These are phyloP conservation scores for Scorias spongiosa DNA, from an alignment of 2,329 filamentous ascomycete genomes.

Conservation along the genomic window DNA sequence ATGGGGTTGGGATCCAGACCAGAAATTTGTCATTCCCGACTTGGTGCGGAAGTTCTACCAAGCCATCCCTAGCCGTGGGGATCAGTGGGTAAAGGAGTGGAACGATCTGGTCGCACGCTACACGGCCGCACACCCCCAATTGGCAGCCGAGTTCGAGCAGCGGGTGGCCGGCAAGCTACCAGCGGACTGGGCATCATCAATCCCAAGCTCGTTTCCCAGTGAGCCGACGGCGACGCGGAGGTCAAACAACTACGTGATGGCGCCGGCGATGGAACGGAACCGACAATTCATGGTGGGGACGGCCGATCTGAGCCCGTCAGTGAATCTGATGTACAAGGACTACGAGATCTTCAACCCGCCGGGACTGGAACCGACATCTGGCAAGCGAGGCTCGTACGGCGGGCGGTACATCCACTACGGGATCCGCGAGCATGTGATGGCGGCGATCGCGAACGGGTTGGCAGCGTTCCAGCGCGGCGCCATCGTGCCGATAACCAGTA, in stretches of 20 bases:
- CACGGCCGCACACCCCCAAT: constrained; percentile 31
- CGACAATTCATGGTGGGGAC: constrained; percentile 23
- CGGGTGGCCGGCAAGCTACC: constrained; percentile 34
- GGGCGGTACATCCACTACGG: constrained; percentile 41
- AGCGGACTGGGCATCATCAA: constrained; percentile 33
- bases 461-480: constrained; percentile 22
- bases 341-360: constrained; percentile 36
- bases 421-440: constrained; percentile 49
- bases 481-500: constrained; percentile 22
- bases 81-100: constrained; percentile 35
- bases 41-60: constrained; percentile 38
- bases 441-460: constrained; percentile 30
- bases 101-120: constrained; percentile 30
- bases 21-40: constrained; percentile 24
- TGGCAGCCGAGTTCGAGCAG: constrained; percentile 33
- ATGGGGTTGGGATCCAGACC: constrained; percentile 33
- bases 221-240: constrained; percentile 35
- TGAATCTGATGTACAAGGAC: constrained; percentile 26
- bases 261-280: constrained; percentile 18
- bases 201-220: constrained; percentile 34
- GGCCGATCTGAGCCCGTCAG: constrained; percentile 23
- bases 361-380: constrained; percentile 6
- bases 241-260: constrained; percentile 31
- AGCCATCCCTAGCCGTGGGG: constrained; percentile 31
- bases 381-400: constrained; percentile 37